A percentile compares a stretch with the other conserved stretches of the same genome.
Evolutionary conservation across 192 early-diverging fungal species (phyloP).

Genomic region (Jimgerdemannia flammicorona): DNA sequence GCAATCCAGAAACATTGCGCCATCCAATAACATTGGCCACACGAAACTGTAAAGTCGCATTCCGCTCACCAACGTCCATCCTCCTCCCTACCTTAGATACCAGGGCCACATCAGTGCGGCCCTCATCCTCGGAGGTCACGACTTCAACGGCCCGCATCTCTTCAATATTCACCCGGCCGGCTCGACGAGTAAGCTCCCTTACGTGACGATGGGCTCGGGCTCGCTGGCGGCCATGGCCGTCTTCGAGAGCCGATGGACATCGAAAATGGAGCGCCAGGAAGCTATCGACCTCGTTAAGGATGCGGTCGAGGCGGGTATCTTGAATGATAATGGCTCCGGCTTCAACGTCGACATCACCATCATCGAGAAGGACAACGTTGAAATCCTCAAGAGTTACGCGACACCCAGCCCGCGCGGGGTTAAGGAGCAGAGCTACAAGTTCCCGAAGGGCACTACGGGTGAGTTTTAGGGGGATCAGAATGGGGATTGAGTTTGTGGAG

Average conservation of each 20-base stretch:
- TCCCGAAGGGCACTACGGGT: constrained; percentile 46
- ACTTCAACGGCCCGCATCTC: constrained; percentile 86
- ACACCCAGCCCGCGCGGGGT: constrained; percentile 84
- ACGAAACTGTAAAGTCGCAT: not conserved
- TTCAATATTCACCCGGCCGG: constrained; percentile 94
- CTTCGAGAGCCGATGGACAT: constrained; percentile 85
- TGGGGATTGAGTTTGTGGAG: not conserved
- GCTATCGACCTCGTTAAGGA: constrained; percentile 89
- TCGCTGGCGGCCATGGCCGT: constrained; percentile 95
- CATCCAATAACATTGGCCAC: not conserved
- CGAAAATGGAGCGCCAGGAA: constrained; percentile 80
- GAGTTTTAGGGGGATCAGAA: not conserved
- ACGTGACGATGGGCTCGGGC: constrained; percentile 94
- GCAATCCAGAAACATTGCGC: not conserved
- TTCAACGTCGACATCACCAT: constrained; percentile 94
- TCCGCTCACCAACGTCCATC: not conserved
- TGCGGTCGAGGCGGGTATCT: constrained; percentile 96
- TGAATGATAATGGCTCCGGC: constrained; percentile 98
- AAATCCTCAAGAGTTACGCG: constrained; percentile 80
- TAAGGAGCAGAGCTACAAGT: constrained; percentile 86
- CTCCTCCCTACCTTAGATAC: constrained; percentile 49
- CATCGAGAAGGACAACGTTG: constrained; percentile 81
- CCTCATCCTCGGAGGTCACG: constrained; percentile 90
- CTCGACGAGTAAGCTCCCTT: constrained; percentile 94
- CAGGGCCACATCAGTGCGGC: constrained; percentile 96